These are phyloP conservation scores for Penicillium dipodomyicola DNA, from an alignment of 495 filamentous ascomycete species.

Conservation along the genomic window DNA sequence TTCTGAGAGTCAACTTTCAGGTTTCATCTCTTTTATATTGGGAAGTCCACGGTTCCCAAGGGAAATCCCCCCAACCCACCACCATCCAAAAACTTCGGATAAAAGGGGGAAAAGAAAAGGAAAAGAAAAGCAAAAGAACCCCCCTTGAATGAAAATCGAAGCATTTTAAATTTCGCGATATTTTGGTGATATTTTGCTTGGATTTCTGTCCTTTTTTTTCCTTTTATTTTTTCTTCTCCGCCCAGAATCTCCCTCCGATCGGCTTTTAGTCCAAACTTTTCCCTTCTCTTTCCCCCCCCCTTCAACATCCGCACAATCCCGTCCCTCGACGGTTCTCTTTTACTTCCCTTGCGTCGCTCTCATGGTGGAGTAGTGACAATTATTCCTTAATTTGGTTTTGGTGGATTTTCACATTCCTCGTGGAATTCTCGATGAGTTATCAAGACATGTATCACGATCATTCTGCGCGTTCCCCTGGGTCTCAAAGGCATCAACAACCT, in stretches of 20 bases:
- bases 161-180: neutral
- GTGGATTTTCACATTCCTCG: slow-evolving; percentile 47
- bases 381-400: slow-evolving; percentile 33
- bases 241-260: slow-evolving; percentile 21
- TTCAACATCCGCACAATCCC: slow-evolving; percentile 18
- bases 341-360: neutral
- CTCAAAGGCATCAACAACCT: slow-evolving; percentile 61
- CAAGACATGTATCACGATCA: slow-evolving; percentile 64
- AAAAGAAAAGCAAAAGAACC: neutral
- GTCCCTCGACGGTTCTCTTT: slow-evolving; percentile 13
- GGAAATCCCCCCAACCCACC: neutral
- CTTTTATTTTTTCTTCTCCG: slow-evolving; percentile 19
- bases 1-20: slow-evolving; percentile 7
- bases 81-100: neutral
- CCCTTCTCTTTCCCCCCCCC: slow-evolving; percentile 8
- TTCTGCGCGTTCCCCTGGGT: slow-evolving; percentile 58
- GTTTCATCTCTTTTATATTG: neutral
- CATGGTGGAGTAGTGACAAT: slow-evolving; percentile 39
- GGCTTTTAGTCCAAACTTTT: slow-evolving; percentile 26
- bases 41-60: neutral
- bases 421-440: slow-evolving; percentile 51
- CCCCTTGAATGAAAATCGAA: slow-evolving; percentile 4
- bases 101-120: neutral
- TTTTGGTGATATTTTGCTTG: neutral
- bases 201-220: neutral